Evolutionary conservation across 2,329 filamentous ascomycete genomes (phyloP).

Genomic region (Diaporthe nobilis): DNA sequence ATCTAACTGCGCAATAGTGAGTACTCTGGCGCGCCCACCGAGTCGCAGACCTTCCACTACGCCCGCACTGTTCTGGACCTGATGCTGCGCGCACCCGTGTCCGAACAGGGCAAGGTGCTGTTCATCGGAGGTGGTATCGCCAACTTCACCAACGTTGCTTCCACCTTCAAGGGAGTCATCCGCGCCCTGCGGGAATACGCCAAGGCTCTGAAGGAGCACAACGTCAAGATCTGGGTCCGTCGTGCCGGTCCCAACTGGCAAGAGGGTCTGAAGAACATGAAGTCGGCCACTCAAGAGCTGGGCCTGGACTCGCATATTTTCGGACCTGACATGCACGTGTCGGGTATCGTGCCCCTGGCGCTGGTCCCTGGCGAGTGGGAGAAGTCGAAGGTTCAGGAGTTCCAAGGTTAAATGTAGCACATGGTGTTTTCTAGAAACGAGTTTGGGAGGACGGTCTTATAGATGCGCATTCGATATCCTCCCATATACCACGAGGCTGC

Average conservation of each 20-base stretch:
- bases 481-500: constrained; percentile 39
- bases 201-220: constrained; percentile 91
- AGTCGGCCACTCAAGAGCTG: constrained; percentile 93
- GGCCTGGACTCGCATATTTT: constrained; percentile 79
- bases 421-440: constrained; percentile 39
- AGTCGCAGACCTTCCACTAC: constrained; percentile 99
- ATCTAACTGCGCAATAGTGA: constrained; percentile 66
- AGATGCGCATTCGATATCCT: constrained; percentile 43
- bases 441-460: constrained; percentile 36
- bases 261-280: constrained; percentile 99
- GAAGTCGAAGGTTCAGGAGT: constrained; percentile 73
- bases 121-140: constrained; percentile 99
- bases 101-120: constrained; percentile 94
- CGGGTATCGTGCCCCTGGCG: constrained; percentile 94
- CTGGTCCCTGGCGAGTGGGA: constrained; percentile 78
- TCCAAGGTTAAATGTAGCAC: constrained; percentile 62
- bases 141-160: constrained; percentile 99
- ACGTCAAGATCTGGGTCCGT: constrained; percentile 96
- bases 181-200: constrained; percentile 93
- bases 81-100: constrained; percentile 90
- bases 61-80: constrained; percentile 96
- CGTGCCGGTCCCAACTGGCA: constrained; percentile 97
- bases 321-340: constrained; percentile 92
- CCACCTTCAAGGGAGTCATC: constrained; percentile 99
- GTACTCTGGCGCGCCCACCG: constrained; percentile 98